These are phyloP conservation scores for Lecanoromycetidae sp. DNA, from an alignment of 2,329 filamentous ascomycete genomes.

Conservation along the genomic window DNA sequence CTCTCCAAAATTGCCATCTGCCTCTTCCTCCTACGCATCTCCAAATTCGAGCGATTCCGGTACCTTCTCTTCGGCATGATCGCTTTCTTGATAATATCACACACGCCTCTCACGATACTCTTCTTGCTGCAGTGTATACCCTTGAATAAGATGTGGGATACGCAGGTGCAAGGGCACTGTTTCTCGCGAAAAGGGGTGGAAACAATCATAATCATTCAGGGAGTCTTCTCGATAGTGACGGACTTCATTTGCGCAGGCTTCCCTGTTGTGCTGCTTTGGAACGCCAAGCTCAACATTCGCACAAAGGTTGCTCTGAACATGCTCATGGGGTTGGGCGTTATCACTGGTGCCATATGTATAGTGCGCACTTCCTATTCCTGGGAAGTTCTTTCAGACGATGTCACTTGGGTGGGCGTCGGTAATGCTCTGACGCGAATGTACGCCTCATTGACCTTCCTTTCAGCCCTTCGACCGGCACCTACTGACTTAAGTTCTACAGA, in stretches of 20 bases:
- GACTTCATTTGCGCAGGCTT: conserved; percentile 15
- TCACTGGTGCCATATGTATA: conserved; percentile 14
- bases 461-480: not conserved
- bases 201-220: conserved; percentile 14
- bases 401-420: conserved; percentile 12
- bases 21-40: conserved; percentile 15
- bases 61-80: conserved; percentile 12
- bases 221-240: conserved; percentile 15
- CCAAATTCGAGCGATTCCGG: conserved; percentile 14
- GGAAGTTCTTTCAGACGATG: conserved; percentile 13
- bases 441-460: not conserved
- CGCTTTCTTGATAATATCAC: conserved; percentile 7
- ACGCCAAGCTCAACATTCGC: conserved; percentile 14
- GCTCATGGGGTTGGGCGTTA: conserved; percentile 16
- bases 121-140: conserved; percentile 14
- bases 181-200: conserved; percentile 8
- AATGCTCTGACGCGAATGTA: conserved; percentile 12
- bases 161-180: conserved; percentile 8
- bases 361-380: conserved; percentile 14
- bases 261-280: conserved; percentile 17
- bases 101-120: conserved; percentile 9
- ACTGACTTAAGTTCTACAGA: not conserved
- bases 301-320: conserved; percentile 17
- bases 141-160: conserved; percentile 13
- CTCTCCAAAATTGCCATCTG: conserved; percentile 16